Conservation (phyloP, 177 flowering plant species). For the Tripterygium wilfordii region DNA sequence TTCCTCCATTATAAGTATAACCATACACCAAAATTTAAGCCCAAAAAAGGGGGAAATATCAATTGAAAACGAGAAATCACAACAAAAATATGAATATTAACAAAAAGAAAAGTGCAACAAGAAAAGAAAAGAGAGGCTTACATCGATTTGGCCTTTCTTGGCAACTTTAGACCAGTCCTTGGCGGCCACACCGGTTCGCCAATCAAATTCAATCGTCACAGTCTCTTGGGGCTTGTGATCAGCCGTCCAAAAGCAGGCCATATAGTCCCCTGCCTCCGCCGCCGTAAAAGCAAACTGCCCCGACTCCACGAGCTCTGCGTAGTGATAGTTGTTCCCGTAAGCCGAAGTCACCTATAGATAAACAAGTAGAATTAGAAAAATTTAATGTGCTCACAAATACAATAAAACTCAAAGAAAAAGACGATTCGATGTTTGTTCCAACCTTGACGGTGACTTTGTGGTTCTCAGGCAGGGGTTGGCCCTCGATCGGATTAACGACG, state of each 20-base stretch:
- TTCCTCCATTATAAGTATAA: too few relatives aligned
- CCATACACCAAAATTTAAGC: too few relatives aligned
- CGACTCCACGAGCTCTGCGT: slow-evolving; percentile 29
- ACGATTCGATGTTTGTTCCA: not conserved
- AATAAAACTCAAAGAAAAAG: not conserved
- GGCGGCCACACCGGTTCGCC: slow-evolving; percentile 60
- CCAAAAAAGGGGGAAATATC: not conserved
- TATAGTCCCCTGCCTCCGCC: slow-evolving; percentile 48
- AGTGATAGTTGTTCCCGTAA: slow-evolving; percentile 40
- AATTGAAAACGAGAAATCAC: not conserved
- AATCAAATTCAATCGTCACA: slow-evolving; percentile 52
- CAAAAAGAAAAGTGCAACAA: not conserved
- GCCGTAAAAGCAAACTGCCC: slow-evolving; percentile 57
- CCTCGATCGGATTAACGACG: slow-evolving; percentile 50
- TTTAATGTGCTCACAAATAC: not conserved
- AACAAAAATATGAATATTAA: not conserved
- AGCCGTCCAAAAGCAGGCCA: slow-evolving; percentile 49
- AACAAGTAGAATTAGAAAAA: not conserved
- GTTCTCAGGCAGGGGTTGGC: slow-evolving; percentile 36
- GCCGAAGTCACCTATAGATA: slow-evolving; percentile 42
- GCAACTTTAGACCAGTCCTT: slow-evolving; percentile 67
- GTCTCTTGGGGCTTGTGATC: slow-evolving; percentile 29
- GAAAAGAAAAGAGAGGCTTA: slow-evolving; percentile 16
- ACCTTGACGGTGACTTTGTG: slow-evolving; percentile 59
- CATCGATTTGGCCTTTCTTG: slow-evolving; percentile 53